Percentiles rank a stretch among this genome's conserved stretches.
These are phyloP conservation scores for Neoboletus brunneissimus DNA, from an alignment of 768 basidiomycete species.

Conservation along the genomic window DNA sequence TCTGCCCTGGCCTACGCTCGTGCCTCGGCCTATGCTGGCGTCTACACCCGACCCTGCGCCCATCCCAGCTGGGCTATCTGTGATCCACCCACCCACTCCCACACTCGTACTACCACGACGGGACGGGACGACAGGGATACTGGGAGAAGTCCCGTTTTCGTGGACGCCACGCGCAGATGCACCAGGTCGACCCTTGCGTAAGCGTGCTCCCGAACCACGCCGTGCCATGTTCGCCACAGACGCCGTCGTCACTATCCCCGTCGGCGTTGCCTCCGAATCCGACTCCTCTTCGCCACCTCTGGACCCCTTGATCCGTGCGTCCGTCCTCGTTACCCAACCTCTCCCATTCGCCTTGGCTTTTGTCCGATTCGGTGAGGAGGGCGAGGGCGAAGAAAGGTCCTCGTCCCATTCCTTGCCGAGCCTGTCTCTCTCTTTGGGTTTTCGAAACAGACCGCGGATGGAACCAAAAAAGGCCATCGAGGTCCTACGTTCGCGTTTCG, in stretches of 20 bases:
- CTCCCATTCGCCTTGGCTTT: background rate
- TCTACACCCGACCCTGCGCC: background rate
- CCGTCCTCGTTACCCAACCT: conserved; percentile 32
- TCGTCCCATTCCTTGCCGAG: conserved; percentile 12
- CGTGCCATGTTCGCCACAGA: background rate
- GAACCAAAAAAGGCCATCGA: conserved; percentile 29
- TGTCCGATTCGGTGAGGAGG: background rate
- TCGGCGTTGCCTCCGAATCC: conserved; percentile 15
- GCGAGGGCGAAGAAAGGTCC: background rate
- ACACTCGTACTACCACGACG: background rate
- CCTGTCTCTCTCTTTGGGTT: conserved; percentile 13
- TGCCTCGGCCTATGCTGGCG: background rate
- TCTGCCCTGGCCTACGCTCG: background rate
- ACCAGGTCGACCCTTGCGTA: conserved; percentile 20
- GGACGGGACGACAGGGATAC: background rate
- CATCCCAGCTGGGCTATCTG: conserved; percentile 4
- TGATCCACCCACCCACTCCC: conserved; percentile 19
- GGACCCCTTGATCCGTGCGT: conserved; percentile 14
- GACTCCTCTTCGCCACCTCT: conserved; percentile 4
- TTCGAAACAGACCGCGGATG: conserved; percentile 27
- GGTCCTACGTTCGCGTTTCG: conserved; percentile 17
- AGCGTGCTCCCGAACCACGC: background rate
- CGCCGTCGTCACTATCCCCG: background rate
- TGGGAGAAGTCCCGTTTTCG: background rate
- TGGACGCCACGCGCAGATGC: background rate